Base-by-base conservation (phyloP, 345 rosid genomes). In the Iberis pinnata region DNA sequence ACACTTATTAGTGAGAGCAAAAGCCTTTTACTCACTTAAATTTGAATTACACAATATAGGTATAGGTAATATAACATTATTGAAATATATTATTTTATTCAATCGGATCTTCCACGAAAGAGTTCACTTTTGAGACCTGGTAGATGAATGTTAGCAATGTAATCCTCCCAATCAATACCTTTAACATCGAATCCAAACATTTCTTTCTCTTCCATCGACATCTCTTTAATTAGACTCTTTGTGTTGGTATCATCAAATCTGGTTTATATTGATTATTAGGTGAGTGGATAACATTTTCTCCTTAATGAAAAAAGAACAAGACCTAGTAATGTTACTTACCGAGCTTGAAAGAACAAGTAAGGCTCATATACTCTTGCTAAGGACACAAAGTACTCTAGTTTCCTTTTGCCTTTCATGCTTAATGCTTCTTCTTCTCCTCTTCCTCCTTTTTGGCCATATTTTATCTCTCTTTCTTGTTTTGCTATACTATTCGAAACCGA, bases 81-180 rank as follows among this genome's bases (percentile, higher is more conserved):
- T n/a, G n/a, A n/a, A n/a, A n/a, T n/a, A n/a, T n/a, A n/a, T n/a
- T n/a, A n/a, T n/a, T 24, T 29, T 48, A 43, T 48, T 60, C 38
- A 31, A 9, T 0, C 2, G 20, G 48, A n/a, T 56, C 16, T 33
- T 64, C 8, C 0, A 2, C 12, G 24, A 25, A 56, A 40, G 16
- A 9, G 12, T 9, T 48, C 4, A 16, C n/a, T 48, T n/a, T 48
- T 57, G 61, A 67, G 39, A 44, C 50, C 67, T 12, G 77, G 78
- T 26, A 77, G 60, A 49, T 75, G 78, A 50, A 64, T 20, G 11
- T 67, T 56, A 7, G 39, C 20, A 20, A 80, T 33, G 59, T 65
- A 75, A 58, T 75, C 20, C 56, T 58, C 27, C 77, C 78, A 80
- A 33, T 68, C 62, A 43, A 77, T 58, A 58, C 42, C 25, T 25